phyloP scores from a whole-genome alignment of 495 filamentous ascomycete genomes.

The Ramalina peruviana region DNA sequence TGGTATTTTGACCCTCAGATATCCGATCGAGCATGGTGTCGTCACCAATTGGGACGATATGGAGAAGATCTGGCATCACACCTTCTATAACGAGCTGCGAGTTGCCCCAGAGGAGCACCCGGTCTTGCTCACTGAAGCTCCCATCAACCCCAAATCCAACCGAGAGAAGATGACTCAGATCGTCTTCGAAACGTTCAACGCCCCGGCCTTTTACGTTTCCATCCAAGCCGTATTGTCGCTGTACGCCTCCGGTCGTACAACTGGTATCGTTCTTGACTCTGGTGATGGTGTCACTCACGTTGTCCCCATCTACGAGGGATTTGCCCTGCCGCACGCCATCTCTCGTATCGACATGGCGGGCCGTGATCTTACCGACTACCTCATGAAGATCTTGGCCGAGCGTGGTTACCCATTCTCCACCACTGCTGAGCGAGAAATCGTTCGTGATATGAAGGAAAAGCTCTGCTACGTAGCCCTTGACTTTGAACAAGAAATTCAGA shows the following conservation, averaged over 20 bases:
- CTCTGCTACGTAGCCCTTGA: conserved; percentile 98
- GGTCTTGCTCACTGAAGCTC: conserved; percentile 95
- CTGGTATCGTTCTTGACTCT: conserved; percentile 99
- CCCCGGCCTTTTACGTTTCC: conserved; percentile 98
- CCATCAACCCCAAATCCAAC: conserved; percentile 99
- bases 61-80: conserved; percentile 99
- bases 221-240: conserved; percentile 98
- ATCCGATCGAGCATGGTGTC: conserved; percentile 99
- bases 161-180: conserved; percentile 99
- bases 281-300: conserved; percentile 99
- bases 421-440: conserved; percentile 99
- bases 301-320: conserved; percentile 99
- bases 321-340: conserved; percentile 98
- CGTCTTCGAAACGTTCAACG: conserved; percentile 99
- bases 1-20: conserved; percentile 98
- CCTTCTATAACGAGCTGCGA: conserved; percentile 99
- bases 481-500: conserved; percentile 99
- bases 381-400: conserved; percentile 99
- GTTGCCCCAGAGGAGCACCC: conserved; percentile 99
- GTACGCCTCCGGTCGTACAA: conserved; percentile 99
- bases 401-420: conserved; percentile 99
- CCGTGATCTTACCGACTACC: conserved; percentile 98
- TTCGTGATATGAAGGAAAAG: conserved; percentile 99
- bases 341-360: conserved; percentile 99
- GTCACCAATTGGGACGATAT: conserved; percentile 99